phyloP scores from a whole-genome alignment of 2,329 filamentous ascomycete species.

The Elsinoe arachidis region DNA sequence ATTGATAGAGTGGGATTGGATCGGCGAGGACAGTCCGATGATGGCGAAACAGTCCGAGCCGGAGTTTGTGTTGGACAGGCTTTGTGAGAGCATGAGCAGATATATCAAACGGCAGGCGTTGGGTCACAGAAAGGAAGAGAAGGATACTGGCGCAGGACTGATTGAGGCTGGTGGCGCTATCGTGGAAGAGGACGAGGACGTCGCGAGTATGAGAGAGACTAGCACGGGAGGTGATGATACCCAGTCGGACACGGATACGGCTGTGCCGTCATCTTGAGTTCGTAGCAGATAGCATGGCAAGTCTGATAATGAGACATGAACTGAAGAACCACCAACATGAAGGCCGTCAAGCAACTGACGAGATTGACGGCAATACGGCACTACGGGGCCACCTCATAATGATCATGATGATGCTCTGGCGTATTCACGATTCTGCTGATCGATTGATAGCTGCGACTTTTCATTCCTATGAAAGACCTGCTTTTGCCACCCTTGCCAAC shows the following conservation, averaged over 20 bases:
- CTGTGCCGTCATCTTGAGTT: neutral
- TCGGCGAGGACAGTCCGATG: constrained; percentile 60
- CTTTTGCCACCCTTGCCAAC: too few relatives aligned
- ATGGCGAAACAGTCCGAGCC: constrained; percentile 53
- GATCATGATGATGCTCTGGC: too few relatives aligned
- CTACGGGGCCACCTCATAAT: too few relatives aligned
- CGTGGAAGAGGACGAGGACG: neutral
- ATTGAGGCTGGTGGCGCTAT: constrained; percentile 2
- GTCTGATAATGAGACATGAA: too few relatives aligned
- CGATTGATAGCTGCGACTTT: neutral
- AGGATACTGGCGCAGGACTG: constrained; percentile 3
- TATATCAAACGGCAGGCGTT: constrained; percentile 28
- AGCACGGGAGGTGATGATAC: neutral
- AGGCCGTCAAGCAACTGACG: too few relatives aligned
- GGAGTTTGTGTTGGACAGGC: constrained; percentile 57
- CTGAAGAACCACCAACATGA: too few relatives aligned
- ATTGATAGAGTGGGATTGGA: constrained; percentile 62
- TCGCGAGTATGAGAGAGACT: neutral
- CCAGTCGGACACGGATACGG: neutral
- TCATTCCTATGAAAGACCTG: too few relatives aligned
- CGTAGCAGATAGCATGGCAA: neutral
- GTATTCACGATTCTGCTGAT: too few relatives aligned
- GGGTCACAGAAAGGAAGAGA: neutral
- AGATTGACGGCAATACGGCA: too few relatives aligned
- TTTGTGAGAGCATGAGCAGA: constrained; percentile 55